Evolutionary conservation across 768 basidiomycete genomes (phyloP).

Genomic region (Lentinula boryana): DNA sequence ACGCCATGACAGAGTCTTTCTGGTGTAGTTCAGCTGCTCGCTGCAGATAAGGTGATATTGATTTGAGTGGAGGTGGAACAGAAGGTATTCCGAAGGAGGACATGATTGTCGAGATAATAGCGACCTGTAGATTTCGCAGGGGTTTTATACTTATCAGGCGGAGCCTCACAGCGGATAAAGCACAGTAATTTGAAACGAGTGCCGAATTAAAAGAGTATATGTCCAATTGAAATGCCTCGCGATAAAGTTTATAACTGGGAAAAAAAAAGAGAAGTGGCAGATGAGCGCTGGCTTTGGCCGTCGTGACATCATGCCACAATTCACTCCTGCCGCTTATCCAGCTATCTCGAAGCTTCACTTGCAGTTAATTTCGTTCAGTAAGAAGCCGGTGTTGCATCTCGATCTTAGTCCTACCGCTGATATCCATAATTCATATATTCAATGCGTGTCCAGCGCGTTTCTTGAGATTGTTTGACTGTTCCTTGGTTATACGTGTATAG

Average conservation of each 20-base stretch:
- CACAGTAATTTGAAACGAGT: not conserved
- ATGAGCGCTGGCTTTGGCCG: not conserved
- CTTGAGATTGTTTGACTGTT: not conserved
- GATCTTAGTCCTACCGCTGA: not conserved
- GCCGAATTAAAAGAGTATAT: not conserved
- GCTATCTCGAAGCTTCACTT: not conserved
- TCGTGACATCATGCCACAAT: not conserved
- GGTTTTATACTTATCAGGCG: not conserved
- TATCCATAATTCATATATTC: not conserved
- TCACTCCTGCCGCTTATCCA: not conserved
- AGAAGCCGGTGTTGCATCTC: not conserved
- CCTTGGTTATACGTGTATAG: not conserved
- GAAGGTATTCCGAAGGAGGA: slow-evolving; percentile 45
- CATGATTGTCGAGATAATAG: slow-evolving; percentile 16
- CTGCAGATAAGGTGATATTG: slow-evolving; percentile 76
- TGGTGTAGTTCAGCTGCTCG: slow-evolving; percentile 82
- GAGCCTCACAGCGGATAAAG: not conserved
- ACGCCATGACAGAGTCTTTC: slow-evolving; percentile 83
- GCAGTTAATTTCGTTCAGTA: not conserved
- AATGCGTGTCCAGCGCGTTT: not conserved
- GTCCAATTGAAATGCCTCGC: not conserved
- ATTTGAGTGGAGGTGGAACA: slow-evolving; percentile 53
- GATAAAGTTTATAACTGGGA: not conserved
- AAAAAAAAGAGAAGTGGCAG: not conserved
- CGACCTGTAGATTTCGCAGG: not conserved